Evolutionary conservation across 257 asterid species (phyloP), one percentile per base, ranked within the genome.

Genomic region (Asclepias syriaca): DNA sequence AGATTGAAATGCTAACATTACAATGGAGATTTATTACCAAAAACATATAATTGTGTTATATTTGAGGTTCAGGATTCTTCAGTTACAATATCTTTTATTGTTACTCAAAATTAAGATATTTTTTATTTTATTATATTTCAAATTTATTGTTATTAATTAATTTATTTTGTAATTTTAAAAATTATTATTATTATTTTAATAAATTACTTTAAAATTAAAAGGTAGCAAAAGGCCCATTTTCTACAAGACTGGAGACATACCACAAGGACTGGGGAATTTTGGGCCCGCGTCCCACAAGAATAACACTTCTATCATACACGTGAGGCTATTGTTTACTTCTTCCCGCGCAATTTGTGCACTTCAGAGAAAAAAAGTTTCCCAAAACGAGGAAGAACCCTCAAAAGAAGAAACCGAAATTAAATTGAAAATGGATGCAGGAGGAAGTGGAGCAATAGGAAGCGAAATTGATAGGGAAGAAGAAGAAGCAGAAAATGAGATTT

Each of bases 401-500:
- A 73, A 14, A 51, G 1, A 24, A 21, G 11, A 27, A 64, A 37
- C 34, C n/a, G 46, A 32, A 48, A 16, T 65, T 66, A 15, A 14
- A 6, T 40, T 8, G 63, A 57, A 61, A 69, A 76, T 76, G 79
- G 79, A 79, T 56, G 50, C 74, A 71, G 70, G 72, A 9, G 67
- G 74, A 54, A 72, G 76, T 19, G 66, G 60, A 56, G 73, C 58
- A 18, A 86, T 79, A 85, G 89, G 78, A 74, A 88, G 84, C 75
- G 91, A 89, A 19, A 77, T 57, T 32, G 97, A 93, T 57, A 83
- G 88, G 75, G 87, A 75, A 12, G 96, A 88, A 59, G 98, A 89
- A 6, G 97, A 89, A 78, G 80, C 89, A 57, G 91, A 73, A 29
- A 83, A 79, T 55, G 96, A 89, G 75, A 81, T 76, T 73, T 76